Conservation (phyloP, 176 grass and related monocot species). For the Panicum miliaceum region DNA sequence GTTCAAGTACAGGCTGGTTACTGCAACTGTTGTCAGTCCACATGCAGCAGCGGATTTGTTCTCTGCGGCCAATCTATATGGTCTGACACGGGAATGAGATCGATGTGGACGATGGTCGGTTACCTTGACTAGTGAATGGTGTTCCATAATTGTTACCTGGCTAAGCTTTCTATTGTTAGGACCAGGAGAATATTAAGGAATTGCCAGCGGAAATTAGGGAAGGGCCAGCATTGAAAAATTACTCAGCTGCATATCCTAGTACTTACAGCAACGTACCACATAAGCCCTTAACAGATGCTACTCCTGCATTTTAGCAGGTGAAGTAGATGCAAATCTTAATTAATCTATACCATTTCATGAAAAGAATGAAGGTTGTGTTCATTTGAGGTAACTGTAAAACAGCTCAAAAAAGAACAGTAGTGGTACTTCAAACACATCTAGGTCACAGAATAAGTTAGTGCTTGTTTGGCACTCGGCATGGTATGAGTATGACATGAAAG, state of each 20-base stretch:
- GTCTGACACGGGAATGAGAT: background rate
- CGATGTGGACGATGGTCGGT: background rate
- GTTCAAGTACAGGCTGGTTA: background rate
- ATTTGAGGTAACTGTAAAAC: background rate
- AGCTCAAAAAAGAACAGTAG: background rate
- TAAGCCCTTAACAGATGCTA: background rate
- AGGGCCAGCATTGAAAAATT: background rate
- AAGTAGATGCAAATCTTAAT: background rate
- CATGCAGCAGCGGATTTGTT: background rate
- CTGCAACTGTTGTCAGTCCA: background rate
- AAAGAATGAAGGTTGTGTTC: background rate
- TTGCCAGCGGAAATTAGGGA: background rate
- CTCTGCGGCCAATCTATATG: background rate
- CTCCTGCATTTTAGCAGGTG: background rate
- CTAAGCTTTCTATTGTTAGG: background rate
- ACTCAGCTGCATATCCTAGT: background rate
- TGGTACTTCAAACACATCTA: background rate
- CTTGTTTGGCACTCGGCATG: background rate
- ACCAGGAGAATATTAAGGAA: background rate
- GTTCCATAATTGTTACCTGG: background rate
- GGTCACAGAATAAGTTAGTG: background rate
- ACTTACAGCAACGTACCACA: background rate
- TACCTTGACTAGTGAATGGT: background rate
- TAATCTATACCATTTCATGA: background rate
- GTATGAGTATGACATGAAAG: background rate